Percentiles rank a stretch among this genome's conserved stretches.
phyloP scores from a whole-genome alignment of 2,329 filamentous ascomycete species.

The Beauveria bassiana region DNA sequence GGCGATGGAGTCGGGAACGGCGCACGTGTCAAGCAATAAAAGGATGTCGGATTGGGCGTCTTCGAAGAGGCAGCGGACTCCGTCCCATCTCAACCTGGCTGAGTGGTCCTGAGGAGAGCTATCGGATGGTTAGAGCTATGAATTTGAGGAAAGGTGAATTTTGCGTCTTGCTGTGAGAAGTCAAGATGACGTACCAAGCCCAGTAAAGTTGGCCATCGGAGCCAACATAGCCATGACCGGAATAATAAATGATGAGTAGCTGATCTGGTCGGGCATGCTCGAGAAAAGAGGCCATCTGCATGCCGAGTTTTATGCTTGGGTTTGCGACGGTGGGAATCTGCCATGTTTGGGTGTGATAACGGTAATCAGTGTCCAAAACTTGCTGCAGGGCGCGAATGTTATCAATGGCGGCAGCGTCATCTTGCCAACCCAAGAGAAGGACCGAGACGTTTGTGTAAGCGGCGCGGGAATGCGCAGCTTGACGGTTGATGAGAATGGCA shows the following conservation, averaged over 20 bases:
- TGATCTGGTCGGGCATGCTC: slow-evolving; percentile 51
- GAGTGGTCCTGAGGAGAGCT: slow-evolving; percentile 46
- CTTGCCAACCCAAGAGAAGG: slow-evolving; percentile 55
- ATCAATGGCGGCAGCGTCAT: slow-evolving; percentile 44
- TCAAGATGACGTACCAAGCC: slow-evolving; percentile 45
- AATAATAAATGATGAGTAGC: slow-evolving; percentile 57
- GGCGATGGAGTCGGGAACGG: slow-evolving; percentile 42
- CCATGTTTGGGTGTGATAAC: slow-evolving; percentile 54
- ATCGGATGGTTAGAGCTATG: slow-evolving; percentile 37
- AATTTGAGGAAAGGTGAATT: slow-evolving; percentile 11
- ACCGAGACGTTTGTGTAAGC: slow-evolving; percentile 51
- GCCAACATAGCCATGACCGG: slow-evolving; percentile 52
- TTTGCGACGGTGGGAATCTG: slow-evolving; percentile 52
- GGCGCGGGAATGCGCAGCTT: slow-evolving; percentile 44
- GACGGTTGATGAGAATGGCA: slow-evolving; percentile 58
- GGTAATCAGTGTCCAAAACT: slow-evolving; percentile 52
- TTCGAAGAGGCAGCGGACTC: slow-evolving; percentile 54
- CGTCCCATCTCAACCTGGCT: slow-evolving; percentile 56
- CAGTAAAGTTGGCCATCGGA: slow-evolving; percentile 56
- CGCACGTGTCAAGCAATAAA: slow-evolving; percentile 54
- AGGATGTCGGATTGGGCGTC: slow-evolving; percentile 57
- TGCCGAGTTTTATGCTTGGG: slow-evolving; percentile 53
- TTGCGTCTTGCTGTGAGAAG: neutral
- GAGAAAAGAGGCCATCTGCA: slow-evolving; percentile 52
- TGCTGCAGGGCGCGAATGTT: slow-evolving; percentile 49